Evolutionary conservation across 1,139 yeast genomes (phyloP).

Genomic region (Geotrichum macrosporum): DNA sequence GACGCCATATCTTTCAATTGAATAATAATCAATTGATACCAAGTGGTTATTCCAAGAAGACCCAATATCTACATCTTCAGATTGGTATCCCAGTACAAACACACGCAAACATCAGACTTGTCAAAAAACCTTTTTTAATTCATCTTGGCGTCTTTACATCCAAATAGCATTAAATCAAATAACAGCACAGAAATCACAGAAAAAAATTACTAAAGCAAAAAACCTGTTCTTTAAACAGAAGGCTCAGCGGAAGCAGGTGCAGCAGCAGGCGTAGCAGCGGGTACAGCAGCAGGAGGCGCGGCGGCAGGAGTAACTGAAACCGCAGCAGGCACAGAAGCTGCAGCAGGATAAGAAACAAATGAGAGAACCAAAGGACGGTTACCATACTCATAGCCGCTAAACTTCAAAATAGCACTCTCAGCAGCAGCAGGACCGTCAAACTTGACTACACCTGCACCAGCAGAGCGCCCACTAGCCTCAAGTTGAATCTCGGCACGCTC

Average conservation of each 20-base stretch:
- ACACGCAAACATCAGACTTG: background rate
- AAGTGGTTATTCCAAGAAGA: no score
- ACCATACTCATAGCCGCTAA: slow-evolving; percentile 79
- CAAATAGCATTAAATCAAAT: background rate
- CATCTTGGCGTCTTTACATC: background rate
- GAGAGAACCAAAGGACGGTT: slow-evolving; percentile 66
- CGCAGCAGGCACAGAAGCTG: slow-evolving; percentile 4
- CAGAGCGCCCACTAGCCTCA: slow-evolving; percentile 61
- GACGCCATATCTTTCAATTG: no score
- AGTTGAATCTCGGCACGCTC: slow-evolving; percentile 72
- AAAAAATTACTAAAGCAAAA: no score
- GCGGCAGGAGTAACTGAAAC: slow-evolving; percentile 10
- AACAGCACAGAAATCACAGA: background rate
- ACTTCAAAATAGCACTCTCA: slow-evolving; percentile 64
- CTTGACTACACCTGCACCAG: slow-evolving; percentile 81
- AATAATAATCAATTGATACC: no score
- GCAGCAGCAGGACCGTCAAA: slow-evolving; percentile 68
- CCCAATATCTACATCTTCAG: no score
- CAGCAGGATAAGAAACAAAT: slow-evolving; percentile 43
- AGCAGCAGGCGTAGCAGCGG: slow-evolving; percentile 15
- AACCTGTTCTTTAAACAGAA: slow-evolving; percentile 2
- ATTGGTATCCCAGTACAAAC: no score
- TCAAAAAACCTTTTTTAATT: background rate
- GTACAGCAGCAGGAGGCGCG: no score
- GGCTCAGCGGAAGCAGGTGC: slow-evolving; percentile 16